phyloP scores from a whole-genome alignment of 2,329 filamentous ascomycete species.

The Stachybotrys chartarum region DNA sequence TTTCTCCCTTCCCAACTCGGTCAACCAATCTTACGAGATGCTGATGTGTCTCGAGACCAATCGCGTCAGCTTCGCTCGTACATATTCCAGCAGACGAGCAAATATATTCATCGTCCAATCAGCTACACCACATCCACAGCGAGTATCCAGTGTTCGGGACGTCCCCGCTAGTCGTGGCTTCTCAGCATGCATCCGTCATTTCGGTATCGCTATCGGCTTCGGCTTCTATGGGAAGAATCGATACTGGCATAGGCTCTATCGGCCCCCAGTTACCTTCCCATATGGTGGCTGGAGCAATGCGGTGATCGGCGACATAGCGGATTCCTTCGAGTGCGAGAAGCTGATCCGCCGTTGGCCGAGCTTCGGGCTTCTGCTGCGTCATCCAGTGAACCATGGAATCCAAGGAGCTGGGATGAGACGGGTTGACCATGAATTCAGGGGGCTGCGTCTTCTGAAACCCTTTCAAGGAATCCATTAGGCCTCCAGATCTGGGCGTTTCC shows the following conservation, averaged over 20 bases:
- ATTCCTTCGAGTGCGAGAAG: slow-evolving; percentile 68
- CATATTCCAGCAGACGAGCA: slow-evolving; percentile 14
- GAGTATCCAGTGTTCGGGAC: not conserved
- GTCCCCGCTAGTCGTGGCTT: not conserved
- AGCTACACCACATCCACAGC: slow-evolving; percentile 6
- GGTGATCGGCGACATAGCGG: slow-evolving; percentile 69
- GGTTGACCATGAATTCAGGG: slow-evolving; percentile 83
- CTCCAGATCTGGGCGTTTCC: slow-evolving; percentile 23
- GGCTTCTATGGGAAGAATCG: slow-evolving; percentile 10
- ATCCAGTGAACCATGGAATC: slow-evolving; percentile 83
- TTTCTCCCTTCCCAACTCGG: not conserved
- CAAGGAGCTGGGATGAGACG: slow-evolving; percentile 63
- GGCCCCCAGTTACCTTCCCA: slow-evolving; percentile 97
- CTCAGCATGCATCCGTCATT: slow-evolving; percentile 50
- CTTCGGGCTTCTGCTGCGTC: slow-evolving; percentile 67
- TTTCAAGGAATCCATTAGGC: slow-evolving; percentile 37
- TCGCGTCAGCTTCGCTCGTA: slow-evolving; percentile 4
- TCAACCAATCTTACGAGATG: not conserved
- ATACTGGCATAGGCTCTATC: slow-evolving; percentile 39
- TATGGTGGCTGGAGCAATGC: slow-evolving; percentile 83
- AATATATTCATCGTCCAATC: slow-evolving; percentile 10
- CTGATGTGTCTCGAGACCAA: not conserved
- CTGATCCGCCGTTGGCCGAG: slow-evolving; percentile 68
- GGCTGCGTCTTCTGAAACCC: slow-evolving; percentile 47
- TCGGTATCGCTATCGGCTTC: slow-evolving; percentile 42